phyloP scores from a whole-genome alignment of 1,139 yeast genomes.

The Hemisphaericaspora xylanilytica region DNA sequence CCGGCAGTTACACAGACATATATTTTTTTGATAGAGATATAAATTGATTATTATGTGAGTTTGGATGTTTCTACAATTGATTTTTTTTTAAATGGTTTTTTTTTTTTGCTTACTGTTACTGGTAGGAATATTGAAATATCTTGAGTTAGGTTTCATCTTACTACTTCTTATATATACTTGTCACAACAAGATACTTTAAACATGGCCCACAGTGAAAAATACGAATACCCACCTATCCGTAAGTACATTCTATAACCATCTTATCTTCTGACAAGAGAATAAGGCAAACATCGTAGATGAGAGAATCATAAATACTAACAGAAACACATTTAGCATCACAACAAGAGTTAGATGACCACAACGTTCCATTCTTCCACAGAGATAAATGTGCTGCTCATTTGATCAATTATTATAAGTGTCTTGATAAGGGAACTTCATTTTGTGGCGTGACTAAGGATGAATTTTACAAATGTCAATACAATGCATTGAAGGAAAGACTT shows the following conservation, averaged over 20 bases:
- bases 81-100: too few species aligned
- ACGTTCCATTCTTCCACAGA: conserved; percentile 47
- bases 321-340: conserved; percentile 21
- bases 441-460: conserved; percentile 44
- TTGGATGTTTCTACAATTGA: not conserved
- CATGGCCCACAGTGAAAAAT: conserved; percentile 14
- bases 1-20: conserved; percentile 37
- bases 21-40: conserved; percentile 15
- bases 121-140: too few species aligned
- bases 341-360: conserved; percentile 41
- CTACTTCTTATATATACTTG: not conserved
- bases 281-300: not conserved
- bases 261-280: not conserved
- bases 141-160: not conserved
- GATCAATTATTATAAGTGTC: conserved; percentile 46
- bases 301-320: conserved; percentile 8
- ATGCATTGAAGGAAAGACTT: conserved; percentile 45
- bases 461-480: conserved; percentile 48
- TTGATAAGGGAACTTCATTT: conserved; percentile 46
- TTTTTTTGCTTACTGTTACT: not conserved
- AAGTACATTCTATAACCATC: conserved; percentile 13
- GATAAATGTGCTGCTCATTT: conserved; percentile 49
- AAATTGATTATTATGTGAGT: conserved; percentile 1
- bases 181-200: not conserved
- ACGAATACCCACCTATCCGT: conserved; percentile 29